phyloP scores from a whole-genome alignment of 495 filamentous ascomycete species.

The Aspergillus funiculosus region DNA sequence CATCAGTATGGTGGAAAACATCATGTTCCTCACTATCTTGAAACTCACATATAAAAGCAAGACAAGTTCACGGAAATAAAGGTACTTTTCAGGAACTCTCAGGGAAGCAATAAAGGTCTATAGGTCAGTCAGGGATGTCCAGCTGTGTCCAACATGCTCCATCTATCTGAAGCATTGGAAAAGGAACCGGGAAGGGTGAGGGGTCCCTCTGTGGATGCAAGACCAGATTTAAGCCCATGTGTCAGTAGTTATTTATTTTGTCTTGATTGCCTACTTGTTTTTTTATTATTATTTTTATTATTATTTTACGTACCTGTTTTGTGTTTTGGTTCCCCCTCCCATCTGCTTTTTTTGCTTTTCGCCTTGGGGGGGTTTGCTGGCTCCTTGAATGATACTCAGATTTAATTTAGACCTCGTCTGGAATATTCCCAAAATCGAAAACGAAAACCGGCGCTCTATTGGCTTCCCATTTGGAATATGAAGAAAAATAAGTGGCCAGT shows the following conservation, averaged over 20 bases:
- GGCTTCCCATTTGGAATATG: slow-evolving; percentile 11
- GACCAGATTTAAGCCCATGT: slow-evolving; percentile 26
- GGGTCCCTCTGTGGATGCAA: slow-evolving; percentile 22
- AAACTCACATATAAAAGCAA: slow-evolving; percentile 21
- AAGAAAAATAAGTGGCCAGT: slow-evolving; percentile 10
- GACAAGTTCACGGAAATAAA: slow-evolving; percentile 13
- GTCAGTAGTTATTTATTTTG: slow-evolving; percentile 12
- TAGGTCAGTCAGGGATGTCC: slow-evolving; percentile 15
- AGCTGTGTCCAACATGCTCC: slow-evolving; percentile 15
- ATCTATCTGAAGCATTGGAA: slow-evolving; percentile 18
- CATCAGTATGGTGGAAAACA: slow-evolving; percentile 19
- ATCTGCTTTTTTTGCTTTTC: slow-evolving; percentile 2
- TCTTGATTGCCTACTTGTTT: slow-evolving; percentile 9
- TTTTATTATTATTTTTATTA: slow-evolving; percentile 14
- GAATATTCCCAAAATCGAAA: slow-evolving; percentile 10
- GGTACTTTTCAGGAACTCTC: slow-evolving; percentile 11
- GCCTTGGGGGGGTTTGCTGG: neutral
- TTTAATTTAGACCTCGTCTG: slow-evolving; percentile 9
- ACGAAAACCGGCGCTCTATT: slow-evolving; percentile 3
- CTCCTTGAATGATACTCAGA: neutral
- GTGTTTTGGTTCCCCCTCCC: neutral
- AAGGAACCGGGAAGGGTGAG: slow-evolving; percentile 20
- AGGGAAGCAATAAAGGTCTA: slow-evolving; percentile 16
- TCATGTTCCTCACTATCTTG: slow-evolving; percentile 13
- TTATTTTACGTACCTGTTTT: slow-evolving; percentile 1